Percentiles rank a stretch among this genome's conserved stretches.
These are phyloP conservation scores for Pseudozyma thailandica DNA, from an alignment of 1,284 basidiomycete genomes.

Conservation along the genomic window DNA sequence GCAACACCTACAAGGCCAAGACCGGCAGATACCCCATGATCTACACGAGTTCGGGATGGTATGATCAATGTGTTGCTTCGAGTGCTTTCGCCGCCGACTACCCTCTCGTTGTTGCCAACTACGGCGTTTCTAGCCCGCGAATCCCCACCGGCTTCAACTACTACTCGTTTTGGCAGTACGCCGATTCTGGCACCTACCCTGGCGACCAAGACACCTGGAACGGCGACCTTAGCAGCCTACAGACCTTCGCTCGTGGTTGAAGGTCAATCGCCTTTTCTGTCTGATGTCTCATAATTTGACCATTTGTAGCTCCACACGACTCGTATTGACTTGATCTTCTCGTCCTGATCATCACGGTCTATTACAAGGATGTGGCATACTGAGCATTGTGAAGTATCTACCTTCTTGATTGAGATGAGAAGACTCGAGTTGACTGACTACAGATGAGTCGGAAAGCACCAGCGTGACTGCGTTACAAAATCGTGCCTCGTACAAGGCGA, in stretches of 20 bases:
- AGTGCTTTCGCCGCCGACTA: constrained; percentile 70
- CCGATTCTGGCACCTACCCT: constrained; percentile 72
- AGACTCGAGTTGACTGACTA: no score
- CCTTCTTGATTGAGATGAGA: no score
- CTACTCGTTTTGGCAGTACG: constrained; percentile 76
- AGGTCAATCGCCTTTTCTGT: no score
- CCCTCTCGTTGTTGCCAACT: constrained; percentile 75
- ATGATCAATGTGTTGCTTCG: constrained; percentile 75
- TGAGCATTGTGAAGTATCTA: no score
- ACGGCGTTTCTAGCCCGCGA: constrained; percentile 61
- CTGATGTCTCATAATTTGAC: no score
- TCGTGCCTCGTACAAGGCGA: no score
- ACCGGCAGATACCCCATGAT: constrained; percentile 73
- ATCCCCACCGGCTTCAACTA: constrained; percentile 61
- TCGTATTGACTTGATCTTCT: no score
- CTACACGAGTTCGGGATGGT: constrained; percentile 77
- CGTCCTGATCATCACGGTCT: no score
- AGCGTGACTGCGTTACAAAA: no score
- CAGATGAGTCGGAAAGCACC: no score
- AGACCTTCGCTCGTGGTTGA: constrained; percentile 40
- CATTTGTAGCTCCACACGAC: no score
- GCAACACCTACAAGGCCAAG: constrained; percentile 73
- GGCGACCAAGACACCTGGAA: constrained; percentile 73
- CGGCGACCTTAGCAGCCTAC: constrained; percentile 53
- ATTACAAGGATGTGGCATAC: no score